Base-by-base conservation (phyloP, 768 basidiomycete species). In the Xerocomus potaroensis region DNA sequence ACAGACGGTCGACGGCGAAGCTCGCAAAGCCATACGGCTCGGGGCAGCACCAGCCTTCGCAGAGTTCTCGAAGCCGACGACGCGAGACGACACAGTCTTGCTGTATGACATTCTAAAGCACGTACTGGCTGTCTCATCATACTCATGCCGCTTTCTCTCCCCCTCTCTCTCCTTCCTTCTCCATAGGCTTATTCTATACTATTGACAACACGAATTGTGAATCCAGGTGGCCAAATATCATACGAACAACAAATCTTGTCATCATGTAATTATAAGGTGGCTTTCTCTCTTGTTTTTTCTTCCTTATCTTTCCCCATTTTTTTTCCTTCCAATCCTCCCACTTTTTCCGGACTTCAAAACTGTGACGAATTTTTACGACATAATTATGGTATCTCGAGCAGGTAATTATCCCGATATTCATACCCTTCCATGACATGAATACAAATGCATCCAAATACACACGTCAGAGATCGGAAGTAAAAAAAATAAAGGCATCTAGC, bases 1-100 rank as follows among this genome's bases (percentile, higher is more conserved):
- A 58, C 78, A 9, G 82, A 82, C 15, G 75, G 76, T 8, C 72
- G 84, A 39, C 71, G 78, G 55, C 77, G 77, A 42, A 71, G 71
- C 24, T 48, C 54, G 19, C 65, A 67, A 18, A 31, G 39, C 16
- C 37, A 46, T 8, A 30, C 55, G 4, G 32, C 54, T 24, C 51
- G 45, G 30, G 55, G 56, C 32, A 62, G 55, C 34, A 58, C 46
- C 22, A 59, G 61, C 24, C 60, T 69, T 41, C 66, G 59, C 56
- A 64, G 50, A 59, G 65, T 56, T 21, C 48, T 67, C 56, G 75
- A 69, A 59, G 69, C 60, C 51, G 76, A 73, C 52, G 82, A 84
- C 47, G 69, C 71, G 35, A 72, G 84, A 58, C 69, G 84, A 49
- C 84, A 86, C 60, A 85, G 83, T 61, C 74, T 86, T 71, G 80